These are phyloP conservation scores for Panellus pusillus DNA, from an alignment of 768 basidiomycete species.

Conservation along the genomic window DNA sequence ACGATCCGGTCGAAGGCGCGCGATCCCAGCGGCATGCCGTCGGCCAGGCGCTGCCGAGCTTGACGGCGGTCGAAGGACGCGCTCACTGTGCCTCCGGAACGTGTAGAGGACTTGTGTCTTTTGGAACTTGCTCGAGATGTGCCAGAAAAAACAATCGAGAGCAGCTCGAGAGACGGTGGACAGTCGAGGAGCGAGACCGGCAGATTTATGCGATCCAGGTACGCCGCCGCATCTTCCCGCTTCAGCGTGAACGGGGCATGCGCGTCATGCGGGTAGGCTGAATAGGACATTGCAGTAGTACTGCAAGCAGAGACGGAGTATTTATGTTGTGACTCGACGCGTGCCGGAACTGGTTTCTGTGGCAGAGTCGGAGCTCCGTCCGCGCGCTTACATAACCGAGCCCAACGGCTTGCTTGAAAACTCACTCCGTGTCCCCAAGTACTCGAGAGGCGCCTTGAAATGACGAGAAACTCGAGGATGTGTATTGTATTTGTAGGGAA, in stretches of 20 bases:
- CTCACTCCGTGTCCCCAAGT: too few relatives aligned
- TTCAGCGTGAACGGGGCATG: constrained; percentile 1
- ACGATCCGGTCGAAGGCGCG: constrained; percentile 15
- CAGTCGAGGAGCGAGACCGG: constrained; percentile 12
- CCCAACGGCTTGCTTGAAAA: too few relatives aligned
- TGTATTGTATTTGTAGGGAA: too few relatives aligned
- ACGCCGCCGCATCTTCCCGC: constrained; percentile 8
- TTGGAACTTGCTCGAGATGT: constrained; percentile 19
- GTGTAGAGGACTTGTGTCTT: constrained; percentile 19
- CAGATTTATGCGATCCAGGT: constrained; percentile 14
- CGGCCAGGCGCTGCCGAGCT: constrained; percentile 15
- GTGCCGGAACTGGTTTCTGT: too few relatives aligned
- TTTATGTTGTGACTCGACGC: too few relatives aligned
- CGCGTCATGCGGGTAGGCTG: constrained; percentile 6
- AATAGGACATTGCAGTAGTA: too few relatives aligned
- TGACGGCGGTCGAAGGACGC: constrained; percentile 15
- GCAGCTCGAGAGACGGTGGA: constrained; percentile 13
- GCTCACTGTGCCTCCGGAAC: constrained; percentile 19
- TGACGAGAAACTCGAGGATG: too few relatives aligned
- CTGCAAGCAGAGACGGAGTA: too few relatives aligned
- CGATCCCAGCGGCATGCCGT: constrained; percentile 18
- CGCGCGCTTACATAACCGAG: too few relatives aligned
- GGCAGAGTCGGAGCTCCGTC: too few relatives aligned
- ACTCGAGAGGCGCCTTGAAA: too few relatives aligned
- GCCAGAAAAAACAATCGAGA: constrained; percentile 13